Evolutionary conservation across 2,329 filamentous ascomycete species (phyloP), one percentile per base, ranked within the genome.

Genomic region (Paraconiothyrium sp.): DNA sequence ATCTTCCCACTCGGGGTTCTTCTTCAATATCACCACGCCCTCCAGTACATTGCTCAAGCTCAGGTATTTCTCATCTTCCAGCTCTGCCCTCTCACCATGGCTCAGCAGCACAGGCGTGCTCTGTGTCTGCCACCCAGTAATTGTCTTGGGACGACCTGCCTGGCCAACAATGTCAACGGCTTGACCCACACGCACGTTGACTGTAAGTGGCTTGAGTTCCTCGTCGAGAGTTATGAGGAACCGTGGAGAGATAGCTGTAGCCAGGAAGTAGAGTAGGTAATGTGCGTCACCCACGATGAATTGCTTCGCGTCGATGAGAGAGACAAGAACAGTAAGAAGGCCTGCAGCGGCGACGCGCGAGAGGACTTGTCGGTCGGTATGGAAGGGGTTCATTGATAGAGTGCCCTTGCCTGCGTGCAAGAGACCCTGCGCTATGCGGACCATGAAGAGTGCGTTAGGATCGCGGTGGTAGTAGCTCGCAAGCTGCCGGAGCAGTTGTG

Each of bases 401-500:
- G 95, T 98, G 70, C 96, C 95, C 85, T 99, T 99, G 83, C 96
- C 96, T 94, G 98, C 98, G 84, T 99, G 96, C 68, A 99, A 81
- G 49, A 99, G 88, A 82, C 96, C 95, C 79, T 99, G 95, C 4
- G 95, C 95, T 72, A 99, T 98, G 75, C 95, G 92, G 30, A 99
- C 95, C 95, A 99, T 99, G 84, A 99, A 99, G 8, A 99, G 84
- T 0, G 95, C 92, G 76, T 97, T 95, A 72, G 96, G 91, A 71
- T 99, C 95, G 56, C 95, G 89, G 83, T 97, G 94, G 82, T 99
- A 99, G 85, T 99, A 99, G 82, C 93, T 97, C 27, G 96, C 95
- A 59, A 99, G 85, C 82, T 99, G 95, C 70, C 95, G 87, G 44
- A 99, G 88, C 54, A 99, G 86, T 81, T 99, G 95, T 56, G 95